These are phyloP conservation scores for Hirschfeldia incana DNA, from an alignment of 345 rosid genomes.

Conservation along the genomic window DNA sequence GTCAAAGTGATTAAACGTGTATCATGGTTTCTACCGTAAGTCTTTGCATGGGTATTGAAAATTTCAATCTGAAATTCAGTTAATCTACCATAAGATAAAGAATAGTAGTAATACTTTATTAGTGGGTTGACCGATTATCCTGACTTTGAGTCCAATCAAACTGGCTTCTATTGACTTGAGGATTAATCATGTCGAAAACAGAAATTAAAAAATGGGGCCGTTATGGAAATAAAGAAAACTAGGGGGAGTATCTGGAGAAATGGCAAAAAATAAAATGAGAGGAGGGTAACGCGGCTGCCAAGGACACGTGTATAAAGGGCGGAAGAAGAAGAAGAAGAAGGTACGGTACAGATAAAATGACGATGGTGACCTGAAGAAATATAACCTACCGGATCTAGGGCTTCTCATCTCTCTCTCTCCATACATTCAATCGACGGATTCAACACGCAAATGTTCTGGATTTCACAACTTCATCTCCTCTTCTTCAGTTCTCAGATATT, in stretches of 20 bases:
- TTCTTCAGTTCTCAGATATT: slow-evolving; percentile 8
- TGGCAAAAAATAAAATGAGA: background rate
- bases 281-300: background rate
- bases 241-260: background rate
- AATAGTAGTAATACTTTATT: too few relatives aligned
- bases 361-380: slow-evolving; percentile 24
- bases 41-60: background rate
- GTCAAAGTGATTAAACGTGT: background rate
- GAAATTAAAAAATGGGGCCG: background rate
- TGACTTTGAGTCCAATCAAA: too few relatives aligned
- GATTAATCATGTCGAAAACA: too few relatives aligned
- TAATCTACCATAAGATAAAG: background rate
- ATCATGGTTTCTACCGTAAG: background rate
- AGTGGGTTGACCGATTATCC: too few relatives aligned
- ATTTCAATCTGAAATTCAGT: background rate
- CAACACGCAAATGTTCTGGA: slow-evolving; percentile 25
- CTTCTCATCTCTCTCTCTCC: slow-evolving; percentile 17
- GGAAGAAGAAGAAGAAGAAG: background rate
- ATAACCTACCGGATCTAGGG: slow-evolving; percentile 43
- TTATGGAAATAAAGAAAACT: background rate
- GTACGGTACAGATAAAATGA: slow-evolving; percentile 23
- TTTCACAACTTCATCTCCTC: slow-evolving; percentile 6
- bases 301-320: background rate
- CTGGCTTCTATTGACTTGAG: too few relatives aligned
- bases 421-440: background rate